These are phyloP conservation scores for Rubia yunnanensis DNA, from an alignment of 257 asterid genomes.

Conservation along the genomic window DNA sequence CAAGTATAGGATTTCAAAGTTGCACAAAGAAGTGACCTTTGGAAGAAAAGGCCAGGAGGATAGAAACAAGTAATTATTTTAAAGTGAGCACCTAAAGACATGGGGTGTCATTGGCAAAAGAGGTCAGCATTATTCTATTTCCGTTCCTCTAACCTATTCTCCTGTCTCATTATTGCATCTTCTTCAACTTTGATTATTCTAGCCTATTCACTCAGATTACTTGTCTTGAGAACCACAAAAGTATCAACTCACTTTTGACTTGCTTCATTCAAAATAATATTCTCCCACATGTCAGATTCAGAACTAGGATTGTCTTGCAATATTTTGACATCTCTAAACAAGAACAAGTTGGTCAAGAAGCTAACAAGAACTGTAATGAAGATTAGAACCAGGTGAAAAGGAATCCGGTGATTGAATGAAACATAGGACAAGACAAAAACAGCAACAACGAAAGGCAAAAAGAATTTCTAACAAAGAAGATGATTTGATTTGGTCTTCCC, in stretches of 20 bases:
- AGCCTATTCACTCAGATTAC: slow-evolving; percentile 32
- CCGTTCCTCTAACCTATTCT: slow-evolving; percentile 15
- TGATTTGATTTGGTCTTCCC: slow-evolving; percentile 1
- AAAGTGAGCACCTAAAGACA: slow-evolving; percentile 20
- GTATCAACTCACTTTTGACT: slow-evolving; percentile 39
- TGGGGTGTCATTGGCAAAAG: slow-evolving; percentile 19
- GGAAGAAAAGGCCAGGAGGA: slow-evolving; percentile 8
- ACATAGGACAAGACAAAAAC: slow-evolving; percentile 18
- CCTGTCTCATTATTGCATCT: slow-evolving; percentile 8
- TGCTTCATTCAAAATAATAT: slow-evolving; percentile 8
- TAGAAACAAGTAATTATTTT: no score
- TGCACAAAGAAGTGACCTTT: not conserved
- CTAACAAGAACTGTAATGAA: slow-evolving; percentile 5
- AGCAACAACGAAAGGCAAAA: slow-evolving; percentile 1
- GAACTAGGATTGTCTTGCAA: not conserved
- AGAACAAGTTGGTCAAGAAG: not conserved
- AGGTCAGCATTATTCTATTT: slow-evolving; percentile 22
- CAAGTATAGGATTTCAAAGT: slow-evolving; percentile 11
- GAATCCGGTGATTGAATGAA: slow-evolving; percentile 29
- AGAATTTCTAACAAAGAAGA: slow-evolving; percentile 16
- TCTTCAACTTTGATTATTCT: slow-evolving; percentile 9
- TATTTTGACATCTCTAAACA: not conserved
- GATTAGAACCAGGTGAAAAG: slow-evolving; percentile 33
- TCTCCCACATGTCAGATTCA: slow-evolving; percentile 15
- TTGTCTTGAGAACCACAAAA: slow-evolving; percentile 27